Evolutionary conservation across 805 yeast species (phyloP), one percentile per base, ranked within the genome.

Genomic region (Naumovozyma baii): DNA sequence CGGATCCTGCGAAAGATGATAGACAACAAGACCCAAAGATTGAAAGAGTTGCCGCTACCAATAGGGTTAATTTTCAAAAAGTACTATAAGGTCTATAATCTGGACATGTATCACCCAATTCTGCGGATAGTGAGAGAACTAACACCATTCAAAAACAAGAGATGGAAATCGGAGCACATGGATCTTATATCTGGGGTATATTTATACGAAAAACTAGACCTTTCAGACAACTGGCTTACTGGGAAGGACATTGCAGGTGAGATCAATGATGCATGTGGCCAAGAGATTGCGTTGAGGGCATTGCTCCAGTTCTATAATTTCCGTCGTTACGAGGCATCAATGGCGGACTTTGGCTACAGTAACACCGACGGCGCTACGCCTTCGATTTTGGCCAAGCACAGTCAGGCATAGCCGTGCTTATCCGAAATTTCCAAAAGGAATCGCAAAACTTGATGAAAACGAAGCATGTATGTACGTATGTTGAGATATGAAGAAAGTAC

Each of bases 121-220:
- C 64, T 88, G 50, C 79, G 78, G 52, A 72, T 83, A 1, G 66
- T 88, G 43, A 87, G 84, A 57, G 78, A 83, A 45, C 70, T 87
- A 37, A 78, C 87, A 1, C 95, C 96, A 0, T 85, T 81, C 62
- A 88, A 85, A 52, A 96, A 96, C 15, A 78, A 92, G 43, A 87
- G 88, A 59, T 90, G 98, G 98, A 79, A 87, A 50, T 74, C 87
- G 12, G 75, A 78, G 46, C 92, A 90, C 56, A 90, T 92, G 96
- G 96, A 88, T 48, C 67, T 92, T 34, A 83, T 90, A 3, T 85
- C 96, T 0, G 79, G 84, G 44, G 87, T 90, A 2, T 90, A 83
- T 52, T 57, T 92, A 19, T 78, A 86, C 54, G 74, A 84, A 50
- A 74, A 77, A 49, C 66, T 87, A 30, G 75, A 78, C 14, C 59